Evolutionary conservation across 352 stramenopile genomes (phyloP).

Genomic region (Pilasporangium apinafurcum): DNA sequence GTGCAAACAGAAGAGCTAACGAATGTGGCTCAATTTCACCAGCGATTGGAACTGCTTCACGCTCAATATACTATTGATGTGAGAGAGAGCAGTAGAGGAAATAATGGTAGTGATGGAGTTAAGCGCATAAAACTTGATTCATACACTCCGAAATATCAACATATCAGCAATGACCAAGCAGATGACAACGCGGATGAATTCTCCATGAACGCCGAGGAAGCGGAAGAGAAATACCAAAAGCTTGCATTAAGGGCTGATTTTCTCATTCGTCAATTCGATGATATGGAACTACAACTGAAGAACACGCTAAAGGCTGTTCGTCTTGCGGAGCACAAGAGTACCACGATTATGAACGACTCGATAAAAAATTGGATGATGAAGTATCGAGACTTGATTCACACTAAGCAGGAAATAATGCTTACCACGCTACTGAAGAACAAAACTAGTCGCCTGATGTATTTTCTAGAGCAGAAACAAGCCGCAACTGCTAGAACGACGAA

Average conservation of each 20-base stretch:
- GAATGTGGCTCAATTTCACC: background rate
- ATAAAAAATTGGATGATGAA: slow-evolving; percentile 19
- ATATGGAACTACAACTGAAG: slow-evolving; percentile 20
- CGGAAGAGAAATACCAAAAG: slow-evolving; percentile 13
- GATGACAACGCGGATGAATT: slow-evolving; percentile 1
- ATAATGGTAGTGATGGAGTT: background rate
- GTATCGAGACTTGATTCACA: slow-evolving; percentile 15
- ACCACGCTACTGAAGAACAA: slow-evolving; percentile 4
- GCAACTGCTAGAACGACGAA: slow-evolving; percentile 2
- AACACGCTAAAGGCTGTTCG: slow-evolving; percentile 18
- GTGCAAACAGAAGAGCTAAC: slow-evolving; percentile 4
- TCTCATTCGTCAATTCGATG: slow-evolving; percentile 8
- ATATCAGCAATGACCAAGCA: background rate
- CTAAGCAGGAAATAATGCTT: slow-evolving; percentile 11
- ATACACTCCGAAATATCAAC: background rate
- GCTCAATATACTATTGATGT: slow-evolving; percentile 1
- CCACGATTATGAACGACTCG: slow-evolving; percentile 32
- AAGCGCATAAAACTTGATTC: slow-evolving; percentile 1
- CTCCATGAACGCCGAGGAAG: too few relatives aligned
- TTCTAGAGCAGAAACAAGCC: slow-evolving; percentile 5
- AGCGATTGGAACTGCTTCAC: slow-evolving; percentile 6
- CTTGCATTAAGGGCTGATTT: slow-evolving; percentile 17
- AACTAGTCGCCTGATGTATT: slow-evolving; percentile 6
- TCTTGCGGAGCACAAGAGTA: slow-evolving; percentile 20
- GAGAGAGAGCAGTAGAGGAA: slow-evolving; percentile 13